A percentile compares a stretch with the other conserved stretches of the same genome.
Evolutionary conservation across 352 stramenopile genomes (phyloP).

Genomic region (Chrysophaeum taylorii): DNA sequence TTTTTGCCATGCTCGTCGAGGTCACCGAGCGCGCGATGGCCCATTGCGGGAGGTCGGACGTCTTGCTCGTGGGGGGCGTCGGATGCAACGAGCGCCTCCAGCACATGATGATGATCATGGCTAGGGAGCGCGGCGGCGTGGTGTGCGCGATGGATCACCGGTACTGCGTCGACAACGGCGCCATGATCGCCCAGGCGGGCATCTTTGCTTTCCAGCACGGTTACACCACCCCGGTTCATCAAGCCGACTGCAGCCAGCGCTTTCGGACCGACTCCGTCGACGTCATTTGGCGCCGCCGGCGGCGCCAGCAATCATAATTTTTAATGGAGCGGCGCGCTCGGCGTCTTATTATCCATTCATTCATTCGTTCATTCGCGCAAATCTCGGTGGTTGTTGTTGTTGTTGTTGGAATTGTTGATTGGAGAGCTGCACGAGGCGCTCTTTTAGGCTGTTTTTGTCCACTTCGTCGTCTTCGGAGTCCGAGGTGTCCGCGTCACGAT

Average conservation of each 20-base stretch:
- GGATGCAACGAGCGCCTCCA: constrained; percentile 84
- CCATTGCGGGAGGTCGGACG: constrained; percentile 84
- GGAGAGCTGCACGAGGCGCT: no score
- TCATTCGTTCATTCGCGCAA: no score
- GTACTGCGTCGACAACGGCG: constrained; percentile 99
- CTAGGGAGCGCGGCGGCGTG: constrained; percentile 75
- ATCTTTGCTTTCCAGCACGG: constrained; percentile 93
- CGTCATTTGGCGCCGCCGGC: constrained; percentile 86
- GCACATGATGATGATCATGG: constrained; percentile 98
- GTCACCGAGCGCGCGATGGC: constrained; percentile 99
- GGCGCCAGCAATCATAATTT: no score
- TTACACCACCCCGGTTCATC: constrained; percentile 31
- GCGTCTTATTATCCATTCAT: no score
- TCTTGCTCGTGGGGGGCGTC: constrained; percentile 97
- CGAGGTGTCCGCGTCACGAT: no score
- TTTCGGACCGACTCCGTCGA: constrained; percentile 95
- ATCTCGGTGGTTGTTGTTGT: no score
- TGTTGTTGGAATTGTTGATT: no score
- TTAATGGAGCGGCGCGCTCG: no score
- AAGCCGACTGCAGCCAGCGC: constrained; percentile 81
- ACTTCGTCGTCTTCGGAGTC: no score
- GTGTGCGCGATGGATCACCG: constrained; percentile 95
- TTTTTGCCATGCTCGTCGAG: constrained; percentile 99
- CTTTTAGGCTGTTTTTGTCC: no score
- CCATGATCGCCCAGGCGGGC: constrained; percentile 99